Percentiles rank a stretch among this genome's conserved stretches.
phyloP scores from a whole-genome alignment of 2,329 filamentous ascomycete genomes.

The Dactylellina haptotyla region DNA sequence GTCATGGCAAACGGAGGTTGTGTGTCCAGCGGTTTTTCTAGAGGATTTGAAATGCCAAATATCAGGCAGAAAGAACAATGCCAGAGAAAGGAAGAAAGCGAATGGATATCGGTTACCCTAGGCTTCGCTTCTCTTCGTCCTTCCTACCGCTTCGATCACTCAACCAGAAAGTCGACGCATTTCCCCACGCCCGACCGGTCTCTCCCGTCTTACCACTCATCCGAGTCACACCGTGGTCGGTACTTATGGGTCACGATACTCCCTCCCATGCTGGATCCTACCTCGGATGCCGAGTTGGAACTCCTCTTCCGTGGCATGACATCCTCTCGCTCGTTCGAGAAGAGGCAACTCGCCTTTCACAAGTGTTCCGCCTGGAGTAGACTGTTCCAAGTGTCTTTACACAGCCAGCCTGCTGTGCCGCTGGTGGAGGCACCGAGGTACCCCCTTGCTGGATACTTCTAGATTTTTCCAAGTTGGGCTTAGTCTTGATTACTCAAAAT shows the following conservation, averaged over 20 bases:
- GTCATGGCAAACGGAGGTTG: constrained; percentile 7
- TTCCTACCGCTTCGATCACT: constrained; percentile 3
- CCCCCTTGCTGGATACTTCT: constrained; percentile 7
- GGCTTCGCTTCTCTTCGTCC: constrained; percentile 5
- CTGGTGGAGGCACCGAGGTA: constrained; percentile 1
- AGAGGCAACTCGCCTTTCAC: no score
- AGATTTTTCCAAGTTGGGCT: constrained; percentile 36
- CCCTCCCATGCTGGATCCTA: constrained; percentile 36
- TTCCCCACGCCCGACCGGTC: constrained; percentile 46
- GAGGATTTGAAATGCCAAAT: not conserved
- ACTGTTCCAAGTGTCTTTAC: no score
- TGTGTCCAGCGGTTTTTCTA: not conserved
- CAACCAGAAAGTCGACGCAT: constrained; percentile 9
- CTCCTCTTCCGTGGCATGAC: constrained; percentile 16
- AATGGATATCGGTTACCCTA: constrained; percentile 34
- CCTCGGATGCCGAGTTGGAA: constrained; percentile 31
- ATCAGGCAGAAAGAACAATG: not conserved
- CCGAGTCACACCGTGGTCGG: constrained; percentile 46
- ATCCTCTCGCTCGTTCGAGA: not conserved
- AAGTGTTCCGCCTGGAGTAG: no score
- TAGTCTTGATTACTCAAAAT: constrained; percentile 41
- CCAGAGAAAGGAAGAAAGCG: not conserved
- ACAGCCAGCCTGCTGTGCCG: not conserved
- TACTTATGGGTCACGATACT: not conserved
- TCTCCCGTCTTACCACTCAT: constrained; percentile 42